Base-by-base conservation (phyloP, 73 alveolate genomes). In the Paramecium sonneborni region DNA sequence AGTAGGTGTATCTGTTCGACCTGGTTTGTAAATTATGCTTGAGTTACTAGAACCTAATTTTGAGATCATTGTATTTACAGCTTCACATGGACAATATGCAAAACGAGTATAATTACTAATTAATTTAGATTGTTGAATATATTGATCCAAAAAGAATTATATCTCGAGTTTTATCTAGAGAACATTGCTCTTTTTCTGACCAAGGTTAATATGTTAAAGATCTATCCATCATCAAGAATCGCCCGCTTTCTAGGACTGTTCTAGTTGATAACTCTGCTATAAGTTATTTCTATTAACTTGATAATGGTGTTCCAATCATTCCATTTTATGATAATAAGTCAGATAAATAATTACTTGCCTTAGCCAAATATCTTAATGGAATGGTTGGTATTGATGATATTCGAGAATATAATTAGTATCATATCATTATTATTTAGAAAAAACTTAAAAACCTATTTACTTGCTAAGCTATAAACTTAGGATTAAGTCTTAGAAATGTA, bases 281-380 rank as follows among this genome's bases (percentile, higher is more conserved):
- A 21, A 94, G 97, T 8, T 96, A 95, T 92, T 95, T 96, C 14
- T 95, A 88, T 70, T 93, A 95, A 90, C 85, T 95, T 21, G 96
- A 95, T 57, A 96, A 96, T 92, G 99, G 99, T 26, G 95, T 96
- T 21, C 99, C 99, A 4, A 96, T 96, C 9, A 92, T 96, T 44
- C 98, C 99, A 30, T 96, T 94, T 86, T 95, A 91, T 94, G 99
- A 96, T 56, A 95, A 94, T 34, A 96, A 94, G 85, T 93, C 85
- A 44, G 99, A 96, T 91, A 94, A 86, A 39, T 96, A 96, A 76
- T 93, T 94, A 5, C 32, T 43, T 24, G 37, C 43, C 14, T 35
- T 88, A n/a, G 30, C 84, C 24, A 88, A 57, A 43, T 88, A 88
- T 52, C 62, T 88, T 3, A 92, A 84, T 38, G 79, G 88, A 4